A percentile compares a stretch with the other conserved stretches of the same genome.
Conservation (phyloP, 2,329 filamentous ascomycete genomes). For the Beauveria pseudobassiana region DNA sequence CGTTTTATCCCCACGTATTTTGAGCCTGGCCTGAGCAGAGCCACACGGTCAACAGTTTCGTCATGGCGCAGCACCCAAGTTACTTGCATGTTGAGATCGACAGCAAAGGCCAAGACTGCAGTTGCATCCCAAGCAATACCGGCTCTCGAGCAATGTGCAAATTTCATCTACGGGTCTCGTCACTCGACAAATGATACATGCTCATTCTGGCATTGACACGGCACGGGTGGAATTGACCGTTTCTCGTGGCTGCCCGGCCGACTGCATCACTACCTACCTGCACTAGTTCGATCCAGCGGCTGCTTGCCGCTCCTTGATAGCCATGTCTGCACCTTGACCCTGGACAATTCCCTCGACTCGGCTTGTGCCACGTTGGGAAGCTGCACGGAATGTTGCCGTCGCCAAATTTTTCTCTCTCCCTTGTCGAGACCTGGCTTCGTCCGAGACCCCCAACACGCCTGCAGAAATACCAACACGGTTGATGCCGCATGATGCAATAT, state of each 20-base stretch:
- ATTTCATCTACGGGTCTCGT: neutral
- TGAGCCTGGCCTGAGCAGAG: too few relatives aligned
- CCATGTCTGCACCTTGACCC: too few relatives aligned
- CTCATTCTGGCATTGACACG: too few relatives aligned
- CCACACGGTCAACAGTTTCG: neutral
- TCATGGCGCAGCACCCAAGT: neutral
- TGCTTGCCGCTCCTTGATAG: neutral
- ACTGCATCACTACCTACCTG: too few relatives aligned
- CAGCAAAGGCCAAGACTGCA: neutral
- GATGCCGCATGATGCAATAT: slow-evolving; percentile 1
- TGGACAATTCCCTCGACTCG: neutral
- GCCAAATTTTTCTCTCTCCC: neutral
- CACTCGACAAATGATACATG: neutral
- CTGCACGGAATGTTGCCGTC: slow-evolving; percentile 1
- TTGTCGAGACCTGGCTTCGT: too few relatives aligned
- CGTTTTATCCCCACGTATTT: too few relatives aligned
- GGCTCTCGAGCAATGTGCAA: neutral
- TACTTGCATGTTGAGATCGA: neutral
- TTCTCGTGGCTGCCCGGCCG: too few relatives aligned
- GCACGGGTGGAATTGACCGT: too few relatives aligned
- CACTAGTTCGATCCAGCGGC: too few relatives aligned
- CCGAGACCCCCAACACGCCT: too few relatives aligned
- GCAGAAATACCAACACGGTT: neutral
- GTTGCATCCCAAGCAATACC: neutral
- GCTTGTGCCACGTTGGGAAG: neutral